phyloP scores from a whole-genome alignment of 164 flowering plant genomes.

The Liriodendron chinense region DNA sequence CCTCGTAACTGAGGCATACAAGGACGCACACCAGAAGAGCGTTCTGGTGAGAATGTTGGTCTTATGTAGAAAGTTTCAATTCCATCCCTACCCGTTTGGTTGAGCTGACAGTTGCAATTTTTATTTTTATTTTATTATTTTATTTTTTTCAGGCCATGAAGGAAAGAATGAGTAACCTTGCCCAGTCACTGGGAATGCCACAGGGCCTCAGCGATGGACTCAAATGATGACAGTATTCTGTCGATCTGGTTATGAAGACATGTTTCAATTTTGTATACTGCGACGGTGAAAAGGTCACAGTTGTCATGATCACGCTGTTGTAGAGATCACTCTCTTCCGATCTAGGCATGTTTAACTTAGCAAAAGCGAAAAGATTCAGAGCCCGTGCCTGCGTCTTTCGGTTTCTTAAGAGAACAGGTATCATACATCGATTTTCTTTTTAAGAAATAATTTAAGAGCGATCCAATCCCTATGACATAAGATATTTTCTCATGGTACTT shows the following conservation, averaged over 20 bases:
- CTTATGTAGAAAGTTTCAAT: neutral
- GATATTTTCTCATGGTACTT: no score
- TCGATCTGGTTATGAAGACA: neutral
- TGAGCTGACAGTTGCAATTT: neutral
- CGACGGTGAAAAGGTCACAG: neutral
- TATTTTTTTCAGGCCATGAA: conserved; percentile 87
- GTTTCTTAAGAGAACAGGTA: no score
- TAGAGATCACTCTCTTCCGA: no score
- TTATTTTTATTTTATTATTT: no score
- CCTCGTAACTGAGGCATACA: conserved; percentile 83
- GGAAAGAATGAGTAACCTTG: conserved; percentile 90
- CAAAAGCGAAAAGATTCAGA: no score
- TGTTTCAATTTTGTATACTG: conserved; percentile 42
- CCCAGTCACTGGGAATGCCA: conserved; percentile 93
- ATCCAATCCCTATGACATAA: no score
- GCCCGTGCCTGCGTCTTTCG: no score
- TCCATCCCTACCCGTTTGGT: neutral
- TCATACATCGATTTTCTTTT: no score
- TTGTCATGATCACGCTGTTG: no score
- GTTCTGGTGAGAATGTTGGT: conserved; percentile 50
- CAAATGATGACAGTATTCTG: conserved; percentile 27
- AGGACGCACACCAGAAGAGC: conserved; percentile 95
- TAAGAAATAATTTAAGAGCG: no score
- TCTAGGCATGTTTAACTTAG: no score
- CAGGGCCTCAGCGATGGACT: conserved; percentile 66